A percentile compares a stretch with the other conserved stretches of the same genome.
These are phyloP conservation scores for Gamarada debralockiae DNA, from an alignment of 495 filamentous ascomycete species.

Conservation along the genomic window DNA sequence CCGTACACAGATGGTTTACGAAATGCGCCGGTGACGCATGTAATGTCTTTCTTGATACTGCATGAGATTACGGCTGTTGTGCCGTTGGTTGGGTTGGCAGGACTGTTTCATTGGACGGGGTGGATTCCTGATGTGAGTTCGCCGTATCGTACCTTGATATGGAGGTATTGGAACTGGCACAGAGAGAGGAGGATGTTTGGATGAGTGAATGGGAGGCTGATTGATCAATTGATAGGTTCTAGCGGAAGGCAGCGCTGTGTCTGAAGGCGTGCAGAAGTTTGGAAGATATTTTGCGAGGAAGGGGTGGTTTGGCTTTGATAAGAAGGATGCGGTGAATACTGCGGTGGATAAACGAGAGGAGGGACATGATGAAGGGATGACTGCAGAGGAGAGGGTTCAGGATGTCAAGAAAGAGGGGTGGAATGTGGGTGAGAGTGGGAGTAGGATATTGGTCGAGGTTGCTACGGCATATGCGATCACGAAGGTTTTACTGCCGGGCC, in stretches of 20 bases:
- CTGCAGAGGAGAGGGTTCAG: conserved; percentile 15
- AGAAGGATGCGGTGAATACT: conserved; percentile 12
- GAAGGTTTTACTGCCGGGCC: conserved; percentile 74
- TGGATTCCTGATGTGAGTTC: conserved; percentile 55
- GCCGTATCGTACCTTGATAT: conserved; percentile 20
- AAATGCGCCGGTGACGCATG: conserved; percentile 73
- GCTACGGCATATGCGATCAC: conserved; percentile 86
- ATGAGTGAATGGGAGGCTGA: conserved; percentile 10
- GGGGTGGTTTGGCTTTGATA: conserved; percentile 43
- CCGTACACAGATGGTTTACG: conserved; percentile 64
- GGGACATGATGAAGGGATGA: conserved; percentile 5
- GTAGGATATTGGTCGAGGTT: conserved; percentile 60
- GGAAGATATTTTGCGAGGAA: conserved; percentile 40
- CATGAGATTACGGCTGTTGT: conserved; percentile 88
- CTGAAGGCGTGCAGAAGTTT: conserved; percentile 41
- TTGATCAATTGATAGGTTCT: conserved; percentile 21
- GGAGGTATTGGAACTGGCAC: background rate
- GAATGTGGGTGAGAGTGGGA: conserved; percentile 30
- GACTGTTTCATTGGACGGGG: conserved; percentile 68
- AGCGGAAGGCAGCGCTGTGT: conserved; percentile 31
- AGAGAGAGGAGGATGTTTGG: conserved; percentile 19
- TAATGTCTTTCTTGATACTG: conserved; percentile 81
- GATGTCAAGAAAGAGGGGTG: conserved; percentile 14
- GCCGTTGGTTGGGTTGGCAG: conserved; percentile 72
- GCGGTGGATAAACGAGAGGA: conserved; percentile 8